A percentile compares a stretch with the other conserved stretches of the same genome.
Conservation (phyloP, 2,329 filamentous ascomycete species). For the Saccharata proteae region DNA sequence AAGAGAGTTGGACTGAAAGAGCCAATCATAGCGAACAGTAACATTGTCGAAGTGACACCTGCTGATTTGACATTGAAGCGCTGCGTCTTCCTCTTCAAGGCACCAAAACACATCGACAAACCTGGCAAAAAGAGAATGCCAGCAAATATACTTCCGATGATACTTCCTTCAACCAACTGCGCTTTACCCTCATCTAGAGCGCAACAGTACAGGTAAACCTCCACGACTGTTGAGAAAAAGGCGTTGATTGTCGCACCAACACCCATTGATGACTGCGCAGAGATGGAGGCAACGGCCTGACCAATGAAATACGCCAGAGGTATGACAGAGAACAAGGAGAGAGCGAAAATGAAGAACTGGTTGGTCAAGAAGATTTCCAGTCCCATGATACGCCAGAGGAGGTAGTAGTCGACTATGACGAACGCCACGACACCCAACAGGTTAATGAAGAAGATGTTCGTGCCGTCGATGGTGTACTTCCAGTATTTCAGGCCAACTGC, state of each 20-base stretch:
- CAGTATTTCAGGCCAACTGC: constrained; percentile 92
- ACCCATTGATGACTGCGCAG: constrained; percentile 96
- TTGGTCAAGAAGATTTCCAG: constrained; percentile 65
- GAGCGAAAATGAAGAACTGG: constrained; percentile 72
- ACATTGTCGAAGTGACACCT: constrained; percentile 94
- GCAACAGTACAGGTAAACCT: constrained; percentile 95
- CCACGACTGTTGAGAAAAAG: constrained; percentile 94
- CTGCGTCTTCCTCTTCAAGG: constrained; percentile 94
- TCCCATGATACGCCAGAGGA: constrained; percentile 58
- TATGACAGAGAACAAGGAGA: constrained; percentile 83
- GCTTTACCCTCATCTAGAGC: constrained; percentile 87
- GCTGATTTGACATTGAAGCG: constrained; percentile 95
- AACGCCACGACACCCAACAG: constrained; percentile 88
- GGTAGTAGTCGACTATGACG: constrained; percentile 82
- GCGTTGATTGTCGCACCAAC: constrained; percentile 94
- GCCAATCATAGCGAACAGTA: constrained; percentile 89
- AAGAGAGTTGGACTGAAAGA: constrained; percentile 94
- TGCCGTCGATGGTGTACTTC: constrained; percentile 98
- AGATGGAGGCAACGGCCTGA: constrained; percentile 95
- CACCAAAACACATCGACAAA: constrained; percentile 96
- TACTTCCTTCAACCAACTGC: constrained; percentile 86
- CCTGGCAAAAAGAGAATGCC: constrained; percentile 91
- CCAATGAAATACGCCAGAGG: constrained; percentile 97
- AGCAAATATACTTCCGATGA: constrained; percentile 95
- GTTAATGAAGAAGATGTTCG: constrained; percentile 98